Percentiles rank a stretch among this genome's conserved stretches.
Evolutionary conservation across 805 yeast genomes (phyloP).

Genomic region (Lipomyces sp.): DNA sequence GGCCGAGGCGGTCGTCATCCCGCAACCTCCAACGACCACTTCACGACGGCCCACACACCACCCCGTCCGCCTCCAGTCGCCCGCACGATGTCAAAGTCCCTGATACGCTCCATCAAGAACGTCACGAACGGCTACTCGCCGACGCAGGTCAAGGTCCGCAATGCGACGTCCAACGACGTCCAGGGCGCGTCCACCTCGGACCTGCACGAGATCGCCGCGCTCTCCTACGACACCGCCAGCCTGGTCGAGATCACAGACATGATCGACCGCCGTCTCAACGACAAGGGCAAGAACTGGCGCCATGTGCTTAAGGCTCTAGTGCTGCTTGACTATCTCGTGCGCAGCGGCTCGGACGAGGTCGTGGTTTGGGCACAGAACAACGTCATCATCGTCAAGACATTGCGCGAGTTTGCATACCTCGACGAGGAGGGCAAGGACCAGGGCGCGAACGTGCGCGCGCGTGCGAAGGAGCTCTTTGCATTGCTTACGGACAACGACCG

Average conservation of each 20-base stretch:
- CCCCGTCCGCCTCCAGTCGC: neutral
- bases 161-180: constrained; percentile 60
- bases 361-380: constrained; percentile 90
- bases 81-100: constrained; percentile 22
- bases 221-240: constrained; percentile 68
- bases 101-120: constrained; percentile 50
- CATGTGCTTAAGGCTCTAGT: constrained; percentile 68
- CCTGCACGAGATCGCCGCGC: constrained; percentile 77
- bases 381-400: constrained; percentile 78
- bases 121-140: constrained; percentile 84
- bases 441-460: constrained; percentile 78
- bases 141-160: constrained; percentile 85
- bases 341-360: constrained; percentile 74
- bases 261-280: constrained; percentile 86
- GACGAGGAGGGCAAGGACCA: constrained; percentile 80
- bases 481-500: constrained; percentile 78
- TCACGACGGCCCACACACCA: neutral
- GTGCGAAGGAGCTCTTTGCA: constrained; percentile 81
- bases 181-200: constrained; percentile 75
- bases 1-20: neutral
- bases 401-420: constrained; percentile 79
- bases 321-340: neutral
- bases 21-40: neutral
- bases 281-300: constrained; percentile 96
- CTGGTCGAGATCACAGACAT: constrained; percentile 90